A percentile compares a stretch with the other conserved stretches of the same genome.
Evolutionary conservation across 495 filamentous ascomycete species (phyloP).

Genomic region (Daldinia bambusicola): DNA sequence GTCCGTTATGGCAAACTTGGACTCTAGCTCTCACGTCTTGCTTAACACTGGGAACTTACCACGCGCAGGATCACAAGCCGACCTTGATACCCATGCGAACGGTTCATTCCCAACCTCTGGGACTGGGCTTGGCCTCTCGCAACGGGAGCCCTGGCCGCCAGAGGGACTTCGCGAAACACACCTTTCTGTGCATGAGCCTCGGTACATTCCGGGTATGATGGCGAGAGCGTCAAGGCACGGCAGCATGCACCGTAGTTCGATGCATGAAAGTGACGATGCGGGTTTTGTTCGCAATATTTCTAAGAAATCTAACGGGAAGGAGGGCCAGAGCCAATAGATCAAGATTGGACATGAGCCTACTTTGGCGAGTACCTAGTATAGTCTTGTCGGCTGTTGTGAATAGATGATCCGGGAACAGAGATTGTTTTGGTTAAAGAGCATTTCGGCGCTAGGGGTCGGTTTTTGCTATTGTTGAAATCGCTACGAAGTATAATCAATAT

Average conservation of each 20-base stretch:
- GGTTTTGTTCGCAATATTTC: constrained; percentile 13
- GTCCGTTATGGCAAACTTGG: constrained; percentile 45
- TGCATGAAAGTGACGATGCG: constrained; percentile 53
- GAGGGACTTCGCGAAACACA: constrained; percentile 50
- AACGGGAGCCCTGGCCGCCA: constrained; percentile 33
- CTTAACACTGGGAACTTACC: constrained; percentile 26
- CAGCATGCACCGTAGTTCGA: constrained; percentile 56
- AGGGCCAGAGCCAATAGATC: constrained; percentile 16
- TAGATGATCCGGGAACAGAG: background rate
- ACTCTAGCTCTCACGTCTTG: constrained; percentile 40
- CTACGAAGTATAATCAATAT: background rate
- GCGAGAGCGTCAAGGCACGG: constrained; percentile 65
- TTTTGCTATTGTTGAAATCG: background rate
- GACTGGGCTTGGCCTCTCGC: constrained; percentile 1
- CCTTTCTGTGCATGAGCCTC: constrained; percentile 68
- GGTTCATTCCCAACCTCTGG: constrained; percentile 12
- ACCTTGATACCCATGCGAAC: constrained; percentile 37
- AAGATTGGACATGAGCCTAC: background rate
- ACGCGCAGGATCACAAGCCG: constrained; percentile 41
- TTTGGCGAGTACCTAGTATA: background rate
- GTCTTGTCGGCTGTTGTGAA: background rate
- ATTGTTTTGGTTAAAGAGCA: background rate
- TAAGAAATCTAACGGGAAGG: constrained; percentile 26
- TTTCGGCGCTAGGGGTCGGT: background rate
- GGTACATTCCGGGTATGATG: constrained; percentile 77